phyloP scores from a whole-genome alignment of 148 eudicot species.

The Nepenthes mirabilis region DNA sequence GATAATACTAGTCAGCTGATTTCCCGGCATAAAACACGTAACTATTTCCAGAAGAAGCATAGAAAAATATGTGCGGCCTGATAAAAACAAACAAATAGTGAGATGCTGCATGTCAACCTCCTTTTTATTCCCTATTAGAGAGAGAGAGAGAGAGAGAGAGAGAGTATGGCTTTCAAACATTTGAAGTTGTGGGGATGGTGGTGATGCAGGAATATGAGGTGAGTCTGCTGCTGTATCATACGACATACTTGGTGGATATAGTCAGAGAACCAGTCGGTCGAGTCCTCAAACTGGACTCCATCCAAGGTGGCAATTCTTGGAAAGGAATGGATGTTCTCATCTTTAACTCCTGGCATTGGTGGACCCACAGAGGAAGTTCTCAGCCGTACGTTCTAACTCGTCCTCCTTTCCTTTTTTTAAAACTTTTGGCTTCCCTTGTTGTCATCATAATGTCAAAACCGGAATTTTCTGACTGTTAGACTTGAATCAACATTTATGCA shows the following conservation, averaged over 20 bases:
- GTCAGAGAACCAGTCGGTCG: slow-evolving; percentile 44
- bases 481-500: too few relatives aligned
- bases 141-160: too few relatives aligned
- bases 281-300: slow-evolving; percentile 67
- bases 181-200: neutral
- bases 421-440: neutral
- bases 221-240: slow-evolving; percentile 38
- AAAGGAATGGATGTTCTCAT: slow-evolving; percentile 64
- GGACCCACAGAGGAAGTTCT: slow-evolving; percentile 66
- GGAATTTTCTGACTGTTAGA: too few relatives aligned
- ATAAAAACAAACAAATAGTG: too few relatives aligned
- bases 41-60: too few relatives aligned
- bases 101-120: too few relatives aligned
- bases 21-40: too few relatives aligned
- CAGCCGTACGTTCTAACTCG: slow-evolving; percentile 34
- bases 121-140: too few relatives aligned
- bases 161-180: too few relatives aligned
- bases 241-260: slow-evolving; percentile 73
- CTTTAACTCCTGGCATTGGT: slow-evolving; percentile 98
- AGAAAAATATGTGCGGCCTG: too few relatives aligned
- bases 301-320: slow-evolving; percentile 62
- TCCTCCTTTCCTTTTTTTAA: neutral
- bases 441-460: too few relatives aligned
- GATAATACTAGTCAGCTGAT: too few relatives aligned
- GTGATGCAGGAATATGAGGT: slow-evolving; percentile 67